Conservation (phyloP, 2,329 filamentous ascomycete genomes). For the Stachybotrys chartarum region DNA sequence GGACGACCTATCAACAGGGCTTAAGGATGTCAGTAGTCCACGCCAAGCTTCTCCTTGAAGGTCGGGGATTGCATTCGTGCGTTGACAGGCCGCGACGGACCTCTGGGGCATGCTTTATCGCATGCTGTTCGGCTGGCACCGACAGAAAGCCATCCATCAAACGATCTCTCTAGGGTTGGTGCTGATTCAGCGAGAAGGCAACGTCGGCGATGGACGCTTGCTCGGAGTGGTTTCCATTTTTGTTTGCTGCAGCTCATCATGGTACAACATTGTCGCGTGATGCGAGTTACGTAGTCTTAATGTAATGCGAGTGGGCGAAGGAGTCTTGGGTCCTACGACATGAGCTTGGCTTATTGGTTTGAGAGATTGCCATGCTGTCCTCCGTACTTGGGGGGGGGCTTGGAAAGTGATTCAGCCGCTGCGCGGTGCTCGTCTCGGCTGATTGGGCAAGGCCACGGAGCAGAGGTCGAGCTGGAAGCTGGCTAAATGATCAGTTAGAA, state of each 20-base stretch:
- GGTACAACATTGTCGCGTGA: slow-evolving; percentile 17
- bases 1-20: neutral
- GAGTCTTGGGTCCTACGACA: neutral
- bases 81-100: neutral
- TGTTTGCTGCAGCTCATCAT: neutral
- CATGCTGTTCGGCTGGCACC: too few species aligned
- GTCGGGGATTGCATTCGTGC: neutral
- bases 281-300: slow-evolving; percentile 1
- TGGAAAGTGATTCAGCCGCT: too few species aligned
- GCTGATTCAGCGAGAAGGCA: too few species aligned
- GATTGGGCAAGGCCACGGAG: too few species aligned
- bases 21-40: neutral
- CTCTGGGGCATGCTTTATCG: too few species aligned
- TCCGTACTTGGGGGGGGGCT: neutral
- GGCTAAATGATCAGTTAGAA: too few species aligned
- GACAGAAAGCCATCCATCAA: too few species aligned
- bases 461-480: too few species aligned
- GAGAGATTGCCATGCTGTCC: neutral
- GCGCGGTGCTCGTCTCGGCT: too few species aligned
- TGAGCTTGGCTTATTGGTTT: neutral
- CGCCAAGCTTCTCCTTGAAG: neutral
- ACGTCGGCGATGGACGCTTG: neutral
- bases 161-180: too few species aligned
- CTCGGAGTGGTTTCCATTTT: neutral
- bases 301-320: neutral